Percentiles rank a stretch among this genome's conserved stretches.
Evolutionary conservation across 164 flowering plant species (phyloP).

Genomic region (Stephania yunnanensis): DNA sequence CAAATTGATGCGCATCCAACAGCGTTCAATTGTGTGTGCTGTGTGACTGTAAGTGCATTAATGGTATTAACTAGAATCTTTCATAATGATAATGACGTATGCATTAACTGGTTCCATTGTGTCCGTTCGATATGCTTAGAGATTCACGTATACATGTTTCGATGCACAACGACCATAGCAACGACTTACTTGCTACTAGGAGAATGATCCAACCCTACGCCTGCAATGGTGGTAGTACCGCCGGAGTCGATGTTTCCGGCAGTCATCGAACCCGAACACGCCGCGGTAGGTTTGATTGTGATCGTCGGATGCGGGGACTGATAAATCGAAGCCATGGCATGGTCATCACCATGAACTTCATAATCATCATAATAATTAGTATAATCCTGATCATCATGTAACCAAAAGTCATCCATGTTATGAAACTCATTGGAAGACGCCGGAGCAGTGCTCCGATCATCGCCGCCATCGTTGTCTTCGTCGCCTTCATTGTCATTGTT

Average conservation of each 20-base stretch:
- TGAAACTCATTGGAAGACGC: not conserved
- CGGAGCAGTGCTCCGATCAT: not conserved
- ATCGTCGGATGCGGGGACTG: not conserved
- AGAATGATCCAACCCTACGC: not conserved
- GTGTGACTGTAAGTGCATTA: too few relatives aligned
- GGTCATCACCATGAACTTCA: not conserved
- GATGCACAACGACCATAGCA: not conserved
- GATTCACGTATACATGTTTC: not conserved
- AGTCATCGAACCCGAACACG: not conserved
- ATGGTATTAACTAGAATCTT: too few relatives aligned
- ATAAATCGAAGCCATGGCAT: not conserved
- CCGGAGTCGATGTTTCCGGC: not conserved
- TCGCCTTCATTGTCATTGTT: not conserved
- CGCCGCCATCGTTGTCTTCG: too few relatives aligned
- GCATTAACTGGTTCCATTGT: too few relatives aligned
- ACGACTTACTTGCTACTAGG: not conserved
- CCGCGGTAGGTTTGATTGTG: not conserved
- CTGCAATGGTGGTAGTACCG: not conserved
- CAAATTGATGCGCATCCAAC: too few relatives aligned
- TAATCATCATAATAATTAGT: too few relatives aligned
- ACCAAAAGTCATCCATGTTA: not conserved
- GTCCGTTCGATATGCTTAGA: too few relatives aligned
- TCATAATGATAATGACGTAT: too few relatives aligned
- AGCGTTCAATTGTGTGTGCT: too few relatives aligned
- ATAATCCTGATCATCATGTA: not conserved